phyloP scores from a whole-genome alignment of 257 asterid genomes.

The Linaria vulgaris region DNA sequence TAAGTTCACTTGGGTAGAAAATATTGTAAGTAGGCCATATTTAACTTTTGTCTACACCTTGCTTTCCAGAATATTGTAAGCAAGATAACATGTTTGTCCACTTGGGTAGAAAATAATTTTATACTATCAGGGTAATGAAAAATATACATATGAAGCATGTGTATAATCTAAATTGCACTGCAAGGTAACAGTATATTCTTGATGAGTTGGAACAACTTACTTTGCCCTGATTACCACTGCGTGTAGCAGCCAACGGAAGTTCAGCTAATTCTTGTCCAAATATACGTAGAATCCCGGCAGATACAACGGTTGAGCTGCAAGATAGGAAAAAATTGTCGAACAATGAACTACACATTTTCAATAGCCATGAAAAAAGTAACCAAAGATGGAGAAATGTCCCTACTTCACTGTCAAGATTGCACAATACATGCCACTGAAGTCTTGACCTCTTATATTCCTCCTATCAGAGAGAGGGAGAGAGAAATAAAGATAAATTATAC shows the following conservation, averaged over 20 bases:
- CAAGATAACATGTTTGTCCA: too few relatives aligned
- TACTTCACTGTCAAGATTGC: constrained; percentile 90
- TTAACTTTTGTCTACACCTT: too few relatives aligned
- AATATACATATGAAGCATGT: too few relatives aligned
- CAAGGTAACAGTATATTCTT: not conserved
- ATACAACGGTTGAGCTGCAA: constrained; percentile 89
- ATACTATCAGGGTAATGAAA: too few relatives aligned
- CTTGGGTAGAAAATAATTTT: too few relatives aligned
- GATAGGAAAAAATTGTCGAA: constrained; percentile 25
- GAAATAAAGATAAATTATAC: constrained; percentile 6
- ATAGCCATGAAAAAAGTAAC: constrained; percentile 5
- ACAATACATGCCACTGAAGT: constrained; percentile 95
- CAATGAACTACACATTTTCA: constrained; percentile 21
- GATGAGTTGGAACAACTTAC: constrained; percentile 38
- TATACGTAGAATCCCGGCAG: constrained; percentile 87
- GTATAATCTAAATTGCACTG: too few relatives aligned
- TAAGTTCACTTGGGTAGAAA: too few relatives aligned
- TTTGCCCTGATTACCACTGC: constrained; percentile 73
- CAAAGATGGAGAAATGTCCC: constrained; percentile 20
- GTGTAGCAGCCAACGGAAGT: constrained; percentile 94
- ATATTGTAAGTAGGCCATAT: too few relatives aligned
- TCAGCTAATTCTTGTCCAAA: constrained; percentile 94
- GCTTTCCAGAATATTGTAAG: too few relatives aligned
- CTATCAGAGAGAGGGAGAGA: constrained; percentile 39
- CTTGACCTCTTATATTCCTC: constrained; percentile 95